These are phyloP conservation scores for Biscogniauxia marginata DNA, from an alignment of 2,329 filamentous ascomycete species.

Conservation along the genomic window DNA sequence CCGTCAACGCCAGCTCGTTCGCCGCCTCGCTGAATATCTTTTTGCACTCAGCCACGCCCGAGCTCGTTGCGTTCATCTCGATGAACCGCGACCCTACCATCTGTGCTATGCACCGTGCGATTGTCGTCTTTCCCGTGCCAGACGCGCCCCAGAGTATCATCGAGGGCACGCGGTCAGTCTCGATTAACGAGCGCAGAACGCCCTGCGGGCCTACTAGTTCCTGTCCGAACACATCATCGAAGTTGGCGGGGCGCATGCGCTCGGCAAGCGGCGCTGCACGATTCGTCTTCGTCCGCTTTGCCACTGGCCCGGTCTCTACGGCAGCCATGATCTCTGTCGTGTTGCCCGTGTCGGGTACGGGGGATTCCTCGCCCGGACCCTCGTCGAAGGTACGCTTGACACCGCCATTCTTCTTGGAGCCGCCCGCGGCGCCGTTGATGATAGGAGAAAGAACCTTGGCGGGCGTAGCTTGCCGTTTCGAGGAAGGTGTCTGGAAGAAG, in stretches of 20 bases:
- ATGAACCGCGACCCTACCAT: constrained; percentile 83
- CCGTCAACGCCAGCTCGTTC: constrained; percentile 76
- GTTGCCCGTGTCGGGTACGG: constrained; percentile 22
- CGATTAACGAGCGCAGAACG: constrained; percentile 83
- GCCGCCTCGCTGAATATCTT: constrained; percentile 84
- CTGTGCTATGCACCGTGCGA: constrained; percentile 84
- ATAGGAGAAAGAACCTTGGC: constrained; percentile 34
- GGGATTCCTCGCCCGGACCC: constrained; percentile 40
- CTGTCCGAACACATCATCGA: constrained; percentile 89
- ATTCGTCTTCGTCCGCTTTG: constrained; percentile 68
- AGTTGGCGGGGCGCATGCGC: constrained; percentile 80
- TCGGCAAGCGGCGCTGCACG: constrained; percentile 84
- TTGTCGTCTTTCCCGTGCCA: constrained; percentile 85
- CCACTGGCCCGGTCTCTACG: constrained; percentile 38
- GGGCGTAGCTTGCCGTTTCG: constrained; percentile 50
- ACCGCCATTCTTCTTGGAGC: constrained; percentile 35
- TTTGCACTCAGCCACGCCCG: constrained; percentile 86
- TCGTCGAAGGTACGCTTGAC: constrained; percentile 55
- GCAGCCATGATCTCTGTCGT: constrained; percentile 20
- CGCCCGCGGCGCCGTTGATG: constrained; percentile 32
- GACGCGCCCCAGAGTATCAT: constrained; percentile 92
- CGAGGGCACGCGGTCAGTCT: constrained; percentile 80
- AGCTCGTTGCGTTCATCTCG: constrained; percentile 91
- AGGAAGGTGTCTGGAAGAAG: constrained; percentile 62
- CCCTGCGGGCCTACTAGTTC: constrained; percentile 83